Evolutionary conservation across 768 basidiomycete genomes (phyloP).

Genomic region (Amanita fuliginea): DNA sequence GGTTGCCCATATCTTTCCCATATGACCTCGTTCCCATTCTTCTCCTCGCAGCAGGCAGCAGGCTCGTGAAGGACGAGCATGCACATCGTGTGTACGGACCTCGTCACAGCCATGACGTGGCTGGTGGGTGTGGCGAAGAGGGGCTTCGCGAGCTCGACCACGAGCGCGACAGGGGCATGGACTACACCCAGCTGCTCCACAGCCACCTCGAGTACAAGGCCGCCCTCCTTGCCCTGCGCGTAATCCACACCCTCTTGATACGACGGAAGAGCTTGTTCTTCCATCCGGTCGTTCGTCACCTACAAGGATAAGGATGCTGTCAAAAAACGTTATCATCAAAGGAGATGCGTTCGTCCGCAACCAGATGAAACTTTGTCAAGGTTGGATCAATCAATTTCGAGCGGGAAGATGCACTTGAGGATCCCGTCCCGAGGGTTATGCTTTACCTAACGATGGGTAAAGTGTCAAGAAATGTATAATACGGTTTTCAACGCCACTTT

Average conservation of each 20-base stretch:
- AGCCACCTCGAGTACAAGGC: constrained; percentile 90
- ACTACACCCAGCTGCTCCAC: constrained; percentile 75
- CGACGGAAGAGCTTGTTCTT: too few species aligned
- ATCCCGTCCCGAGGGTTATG: constrained; percentile 47
- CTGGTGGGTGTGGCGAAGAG: constrained; percentile 85
- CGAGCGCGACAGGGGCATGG: constrained; percentile 66
- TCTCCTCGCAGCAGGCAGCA: constrained; percentile 67
- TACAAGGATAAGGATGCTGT: constrained; percentile 89
- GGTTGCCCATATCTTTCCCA: constrained; percentile 83
- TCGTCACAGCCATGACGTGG: constrained; percentile 98
- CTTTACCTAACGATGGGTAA: too few species aligned
- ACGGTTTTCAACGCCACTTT: too few species aligned
- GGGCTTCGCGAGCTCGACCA: constrained; percentile 91
- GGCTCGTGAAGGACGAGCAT: constrained; percentile 68
- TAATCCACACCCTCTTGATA: constrained; percentile 55
- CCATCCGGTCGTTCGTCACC: constrained; percentile 66
- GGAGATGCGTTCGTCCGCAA: constrained; percentile 85
- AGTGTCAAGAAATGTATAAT: too few species aligned
- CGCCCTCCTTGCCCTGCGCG: constrained; percentile 54
- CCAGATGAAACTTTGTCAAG: constrained; percentile 79
- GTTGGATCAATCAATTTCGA: constrained; percentile 84
- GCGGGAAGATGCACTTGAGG: constrained; percentile 81
- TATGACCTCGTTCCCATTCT: constrained; percentile 88
- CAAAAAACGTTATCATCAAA: constrained; percentile 62
- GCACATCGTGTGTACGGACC: constrained; percentile 74